Evolutionary conservation across 2,329 filamentous ascomycete genomes (phyloP).

Genomic region (Aspergillus japonicus): DNA sequence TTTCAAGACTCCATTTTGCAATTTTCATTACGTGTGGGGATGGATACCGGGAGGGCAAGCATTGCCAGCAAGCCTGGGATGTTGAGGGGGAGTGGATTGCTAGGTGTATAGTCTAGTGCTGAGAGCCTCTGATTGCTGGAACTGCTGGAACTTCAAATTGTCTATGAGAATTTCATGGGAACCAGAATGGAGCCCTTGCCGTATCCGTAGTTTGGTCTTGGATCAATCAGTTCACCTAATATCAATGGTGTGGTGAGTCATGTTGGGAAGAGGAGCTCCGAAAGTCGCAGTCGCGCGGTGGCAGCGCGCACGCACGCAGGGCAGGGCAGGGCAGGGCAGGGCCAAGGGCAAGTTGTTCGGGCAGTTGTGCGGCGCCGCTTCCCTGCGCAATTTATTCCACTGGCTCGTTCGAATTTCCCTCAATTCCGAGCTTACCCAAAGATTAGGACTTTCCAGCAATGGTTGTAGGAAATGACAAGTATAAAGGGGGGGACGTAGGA

Average conservation of each 20-base stretch:
- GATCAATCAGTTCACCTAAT: background rate
- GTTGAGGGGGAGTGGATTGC: no score
- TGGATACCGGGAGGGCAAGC: slow-evolving; percentile 1
- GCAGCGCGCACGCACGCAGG: slow-evolving; percentile 4
- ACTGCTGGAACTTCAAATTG: background rate
- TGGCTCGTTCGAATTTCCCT: slow-evolving; percentile 3
- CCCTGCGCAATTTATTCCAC: slow-evolving; percentile 7
- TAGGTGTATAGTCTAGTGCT: no score
- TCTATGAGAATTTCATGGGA: background rate
- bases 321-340: slow-evolving; percentile 3
- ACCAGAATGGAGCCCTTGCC: background rate
- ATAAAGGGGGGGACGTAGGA: background rate
- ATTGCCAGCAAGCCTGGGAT: background rate
- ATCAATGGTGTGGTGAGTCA: slow-evolving; percentile 9
- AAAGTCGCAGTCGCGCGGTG: slow-evolving; percentile 15
- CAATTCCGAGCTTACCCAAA: background rate
- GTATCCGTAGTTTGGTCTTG: background rate
- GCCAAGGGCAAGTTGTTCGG: background rate
- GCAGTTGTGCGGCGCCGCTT: background rate
- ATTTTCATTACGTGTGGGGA: slow-evolving; percentile 17
- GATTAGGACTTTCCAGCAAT: background rate
- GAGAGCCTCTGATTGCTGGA: background rate
- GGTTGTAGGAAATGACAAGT: background rate
- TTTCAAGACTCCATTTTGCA: slow-evolving; percentile 1
- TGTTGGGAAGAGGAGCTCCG: slow-evolving; percentile 16